Percentiles rank a stretch among this genome's conserved stretches.
Evolutionary conservation across 2,329 filamentous ascomycete genomes (phyloP).

Genomic region (Neocatenulostroma microsporum): DNA sequence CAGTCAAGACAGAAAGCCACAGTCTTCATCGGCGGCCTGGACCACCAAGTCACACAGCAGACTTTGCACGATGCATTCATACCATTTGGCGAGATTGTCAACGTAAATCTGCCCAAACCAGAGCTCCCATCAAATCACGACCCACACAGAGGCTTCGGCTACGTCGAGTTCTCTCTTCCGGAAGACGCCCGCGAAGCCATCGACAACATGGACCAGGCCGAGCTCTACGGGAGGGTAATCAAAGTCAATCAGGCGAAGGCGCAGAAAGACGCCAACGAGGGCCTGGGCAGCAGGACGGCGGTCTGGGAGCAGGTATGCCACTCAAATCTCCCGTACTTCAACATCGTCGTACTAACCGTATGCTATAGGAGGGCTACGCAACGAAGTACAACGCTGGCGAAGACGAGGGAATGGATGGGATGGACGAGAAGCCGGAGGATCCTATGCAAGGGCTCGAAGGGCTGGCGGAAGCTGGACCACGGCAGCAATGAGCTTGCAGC

Average conservation of each 20-base stretch:
- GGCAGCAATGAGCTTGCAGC: conserved; percentile 54
- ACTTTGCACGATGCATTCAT: conserved; percentile 87
- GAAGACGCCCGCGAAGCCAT: conserved; percentile 90
- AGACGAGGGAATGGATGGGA: conserved; percentile 44
- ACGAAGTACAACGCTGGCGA: conserved; percentile 71
- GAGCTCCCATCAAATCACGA: conserved; percentile 69
- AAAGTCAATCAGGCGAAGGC: conserved; percentile 89
- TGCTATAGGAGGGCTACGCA: conserved; percentile 76
- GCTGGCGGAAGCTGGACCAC: conserved; percentile 88
- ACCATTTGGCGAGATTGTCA: conserved; percentile 90
- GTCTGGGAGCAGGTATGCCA: conserved; percentile 86
- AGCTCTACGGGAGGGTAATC: conserved; percentile 85
- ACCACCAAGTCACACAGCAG: conserved; percentile 64
- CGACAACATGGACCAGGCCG: conserved; percentile 97
- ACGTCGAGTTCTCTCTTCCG: conserved; percentile 84
- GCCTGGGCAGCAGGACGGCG: conserved; percentile 84
- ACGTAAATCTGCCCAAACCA: conserved; percentile 82
- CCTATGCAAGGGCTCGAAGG: conserved; percentile 95
- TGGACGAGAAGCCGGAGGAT: conserved; percentile 57
- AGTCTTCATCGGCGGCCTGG: conserved; percentile 83
- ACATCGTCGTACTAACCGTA: not conserved
- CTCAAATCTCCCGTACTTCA: conserved; percentile 1
- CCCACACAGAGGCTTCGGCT: conserved; percentile 84
- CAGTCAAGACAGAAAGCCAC: conserved; percentile 71
- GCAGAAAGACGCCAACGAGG: conserved; percentile 80